A percentile compares a stretch with the other conserved stretches of the same genome.
Evolutionary conservation across 306 rosid genomes (phyloP).

Genomic region (Rosa rugosa): DNA sequence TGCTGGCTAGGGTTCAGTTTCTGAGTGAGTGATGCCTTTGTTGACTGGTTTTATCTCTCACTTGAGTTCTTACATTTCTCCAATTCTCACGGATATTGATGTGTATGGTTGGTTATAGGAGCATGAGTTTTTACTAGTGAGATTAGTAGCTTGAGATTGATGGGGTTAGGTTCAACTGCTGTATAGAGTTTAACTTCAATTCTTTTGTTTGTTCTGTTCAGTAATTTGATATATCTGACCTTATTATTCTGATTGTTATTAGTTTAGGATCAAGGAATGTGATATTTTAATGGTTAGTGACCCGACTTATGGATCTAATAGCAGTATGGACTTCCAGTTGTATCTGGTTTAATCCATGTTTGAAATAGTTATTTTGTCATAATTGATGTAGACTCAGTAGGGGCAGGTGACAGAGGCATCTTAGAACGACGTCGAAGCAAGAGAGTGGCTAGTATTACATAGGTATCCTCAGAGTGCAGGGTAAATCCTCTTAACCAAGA

Average conservation of each 20-base stretch:
- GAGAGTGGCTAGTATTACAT: too few species aligned
- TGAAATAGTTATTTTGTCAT: not conserved
- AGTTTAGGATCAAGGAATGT: not conserved
- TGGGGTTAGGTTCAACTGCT: not conserved
- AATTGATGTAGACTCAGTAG: too few species aligned
- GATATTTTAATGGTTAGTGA: not conserved
- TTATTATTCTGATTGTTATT: not conserved
- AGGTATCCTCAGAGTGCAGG: too few species aligned
- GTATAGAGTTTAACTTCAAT: conserved; percentile 2
- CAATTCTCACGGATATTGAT: too few species aligned
- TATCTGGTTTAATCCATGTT: not conserved
- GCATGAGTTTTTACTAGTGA: not conserved
- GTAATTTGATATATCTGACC: not conserved
- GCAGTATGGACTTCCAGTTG: not conserved
- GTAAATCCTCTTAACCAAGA: too few species aligned
- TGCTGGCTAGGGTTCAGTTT: conserved; percentile 51
- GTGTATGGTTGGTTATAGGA: too few species aligned
- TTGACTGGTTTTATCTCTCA: too few species aligned
- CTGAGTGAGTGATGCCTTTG: too few species aligned
- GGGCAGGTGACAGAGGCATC: too few species aligned
- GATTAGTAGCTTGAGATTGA: not conserved
- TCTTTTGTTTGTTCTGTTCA: not conserved
- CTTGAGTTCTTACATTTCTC: not conserved
- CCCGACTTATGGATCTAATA: not conserved
- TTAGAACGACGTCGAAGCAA: too few species aligned